Conservation (phyloP, 2,329 filamentous ascomycete species). For the Sphaerulina populicola region DNA sequence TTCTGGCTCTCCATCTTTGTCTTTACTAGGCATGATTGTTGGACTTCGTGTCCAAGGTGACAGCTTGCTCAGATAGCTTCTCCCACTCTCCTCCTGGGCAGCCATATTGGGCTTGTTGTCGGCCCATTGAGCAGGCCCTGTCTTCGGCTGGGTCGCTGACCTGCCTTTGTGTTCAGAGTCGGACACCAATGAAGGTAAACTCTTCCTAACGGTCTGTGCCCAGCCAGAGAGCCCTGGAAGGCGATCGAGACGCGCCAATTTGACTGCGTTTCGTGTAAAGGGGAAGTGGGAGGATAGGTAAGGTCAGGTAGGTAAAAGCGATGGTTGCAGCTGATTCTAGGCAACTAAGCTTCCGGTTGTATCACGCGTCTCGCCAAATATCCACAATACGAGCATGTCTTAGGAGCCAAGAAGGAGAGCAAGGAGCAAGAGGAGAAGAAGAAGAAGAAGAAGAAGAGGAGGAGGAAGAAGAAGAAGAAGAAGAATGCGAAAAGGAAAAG, state of each 20-base stretch:
- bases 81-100: slow-evolving; percentile 30
- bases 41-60: slow-evolving; percentile 44
- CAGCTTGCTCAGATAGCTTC: slow-evolving; percentile 39
- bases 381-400: not conserved
- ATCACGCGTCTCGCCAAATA: not conserved
- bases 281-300: not conserved
- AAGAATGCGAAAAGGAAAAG: not conserved
- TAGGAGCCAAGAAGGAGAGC: not conserved
- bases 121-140: slow-evolving; percentile 26
- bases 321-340: not conserved
- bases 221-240: slow-evolving; percentile 23
- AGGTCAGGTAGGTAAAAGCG: too few species aligned
- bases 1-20: slow-evolving; percentile 27
- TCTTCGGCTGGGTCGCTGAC: slow-evolving; percentile 26
- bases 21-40: slow-evolving; percentile 34
- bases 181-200: slow-evolving; percentile 13
- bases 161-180: slow-evolving; percentile 18
- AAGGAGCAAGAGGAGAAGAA: not conserved
- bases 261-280: slow-evolving; percentile 1
- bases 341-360: not conserved
- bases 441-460: not conserved
- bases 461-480: not conserved
- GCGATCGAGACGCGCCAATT: slow-evolving; percentile 32
- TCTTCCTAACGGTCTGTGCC: slow-evolving; percentile 26
- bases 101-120: slow-evolving; percentile 32